Conservation (phyloP, 768 basidiomycete genomes). For the Exsudoporus frostii region DNA sequence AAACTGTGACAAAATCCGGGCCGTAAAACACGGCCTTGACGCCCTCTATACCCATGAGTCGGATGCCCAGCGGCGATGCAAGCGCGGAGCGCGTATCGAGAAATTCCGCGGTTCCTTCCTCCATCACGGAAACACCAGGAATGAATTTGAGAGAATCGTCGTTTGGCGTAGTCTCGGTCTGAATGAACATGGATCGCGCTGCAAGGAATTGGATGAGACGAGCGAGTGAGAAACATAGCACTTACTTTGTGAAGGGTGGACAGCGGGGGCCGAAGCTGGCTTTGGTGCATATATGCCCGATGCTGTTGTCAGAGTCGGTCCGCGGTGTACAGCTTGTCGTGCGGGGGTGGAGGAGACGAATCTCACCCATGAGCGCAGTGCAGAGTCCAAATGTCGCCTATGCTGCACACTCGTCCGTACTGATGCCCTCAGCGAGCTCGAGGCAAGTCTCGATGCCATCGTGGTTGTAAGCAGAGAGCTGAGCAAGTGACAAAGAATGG, state of each 20-base stretch:
- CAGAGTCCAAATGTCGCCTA: slow-evolving; percentile 6
- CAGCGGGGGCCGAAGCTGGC: not conserved
- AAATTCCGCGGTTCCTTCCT: slow-evolving; percentile 89
- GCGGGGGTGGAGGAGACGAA: slow-evolving; percentile 21
- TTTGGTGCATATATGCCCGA: slow-evolving; percentile 25
- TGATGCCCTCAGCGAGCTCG: slow-evolving; percentile 15
- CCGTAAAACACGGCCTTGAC: slow-evolving; percentile 90
- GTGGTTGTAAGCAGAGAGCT: slow-evolving; percentile 5
- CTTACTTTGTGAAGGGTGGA: slow-evolving; percentile 37
- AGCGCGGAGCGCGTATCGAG: slow-evolving; percentile 85
- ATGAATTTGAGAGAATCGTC: slow-evolving; percentile 98
- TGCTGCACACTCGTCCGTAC: not conserved
- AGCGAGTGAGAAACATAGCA: not conserved
- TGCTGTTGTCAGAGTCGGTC: slow-evolving; percentile 34
- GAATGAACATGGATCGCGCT: slow-evolving; percentile 96
- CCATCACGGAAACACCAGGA: slow-evolving; percentile 87
- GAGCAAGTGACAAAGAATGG: not conserved
- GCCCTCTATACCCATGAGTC: slow-evolving; percentile 93
- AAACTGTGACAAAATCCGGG: slow-evolving; percentile 96
- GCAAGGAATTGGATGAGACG: not conserved
- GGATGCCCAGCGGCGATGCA: slow-evolving; percentile 89
- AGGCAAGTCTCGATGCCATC: slow-evolving; percentile 20
- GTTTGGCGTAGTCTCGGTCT: slow-evolving; percentile 96
- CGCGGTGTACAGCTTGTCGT: slow-evolving; percentile 26
- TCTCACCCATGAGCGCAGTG: slow-evolving; percentile 22